phyloP scores from a whole-genome alignment of 2,329 filamentous ascomycete genomes.

The Phyllosticta capitalensis region DNA sequence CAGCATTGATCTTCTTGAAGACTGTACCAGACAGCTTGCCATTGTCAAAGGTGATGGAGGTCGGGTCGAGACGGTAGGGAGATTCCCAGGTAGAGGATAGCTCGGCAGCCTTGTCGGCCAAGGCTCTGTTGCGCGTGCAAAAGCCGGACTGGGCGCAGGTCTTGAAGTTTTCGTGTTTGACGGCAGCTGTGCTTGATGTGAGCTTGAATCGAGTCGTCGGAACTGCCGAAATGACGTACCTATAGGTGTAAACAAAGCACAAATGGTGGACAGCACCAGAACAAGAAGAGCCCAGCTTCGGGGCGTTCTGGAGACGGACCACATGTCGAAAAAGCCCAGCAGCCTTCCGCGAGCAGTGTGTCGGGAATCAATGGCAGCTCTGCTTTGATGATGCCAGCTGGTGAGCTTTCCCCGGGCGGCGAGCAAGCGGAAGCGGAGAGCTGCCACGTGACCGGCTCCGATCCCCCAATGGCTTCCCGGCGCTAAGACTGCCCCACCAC shows the following conservation, averaged over 20 bases:
- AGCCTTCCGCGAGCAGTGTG: slow-evolving; percentile 8
- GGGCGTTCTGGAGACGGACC: slow-evolving; percentile 31
- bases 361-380: background rate
- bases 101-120: slow-evolving; percentile 65
- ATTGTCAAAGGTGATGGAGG: slow-evolving; percentile 65
- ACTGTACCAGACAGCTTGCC: slow-evolving; percentile 72
- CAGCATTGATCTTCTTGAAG: slow-evolving; percentile 63
- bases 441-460: slow-evolving; percentile 2
- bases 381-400: background rate
- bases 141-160: slow-evolving; percentile 94
- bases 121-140: slow-evolving; percentile 87
- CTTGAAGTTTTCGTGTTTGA: slow-evolving; percentile 97
- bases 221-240: slow-evolving; percentile 20
- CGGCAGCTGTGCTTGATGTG: slow-evolving; percentile 27
- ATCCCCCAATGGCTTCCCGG: slow-evolving; percentile 6
- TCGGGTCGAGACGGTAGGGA: slow-evolving; percentile 67
- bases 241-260: slow-evolving; percentile 26
- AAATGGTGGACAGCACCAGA: slow-evolving; percentile 24
- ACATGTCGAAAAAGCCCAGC: slow-evolving; percentile 5
- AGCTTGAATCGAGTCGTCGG: slow-evolving; percentile 2
- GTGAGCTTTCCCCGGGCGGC: slow-evolving; percentile 8
- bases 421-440: slow-evolving; percentile 4
- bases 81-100: slow-evolving; percentile 61
- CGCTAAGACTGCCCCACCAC: slow-evolving; percentile 11
- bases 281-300: slow-evolving; percentile 51